phyloP scores from a whole-genome alignment of 805 yeast genomes.

The Candida endomychidarum region DNA sequence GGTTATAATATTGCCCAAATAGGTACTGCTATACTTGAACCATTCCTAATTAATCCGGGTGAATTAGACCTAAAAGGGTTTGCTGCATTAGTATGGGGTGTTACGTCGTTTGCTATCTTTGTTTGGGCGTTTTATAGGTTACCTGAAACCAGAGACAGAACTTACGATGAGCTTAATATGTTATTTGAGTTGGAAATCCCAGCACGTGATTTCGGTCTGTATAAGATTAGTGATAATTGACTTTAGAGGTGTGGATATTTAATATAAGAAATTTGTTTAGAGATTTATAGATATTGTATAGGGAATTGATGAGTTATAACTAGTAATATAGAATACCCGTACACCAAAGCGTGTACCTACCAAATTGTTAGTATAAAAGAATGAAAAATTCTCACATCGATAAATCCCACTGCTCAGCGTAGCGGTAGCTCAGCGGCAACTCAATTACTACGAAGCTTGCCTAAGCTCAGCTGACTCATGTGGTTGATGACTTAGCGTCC shows the following conservation, averaged over 20 bases:
- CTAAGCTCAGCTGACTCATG: no score
- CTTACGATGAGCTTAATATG: slow-evolving; percentile 55
- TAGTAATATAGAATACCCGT: no score
- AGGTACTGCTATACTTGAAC: slow-evolving; percentile 24
- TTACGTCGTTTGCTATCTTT: slow-evolving; percentile 22
- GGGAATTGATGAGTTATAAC: no score
- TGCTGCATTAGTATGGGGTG: slow-evolving; percentile 41
- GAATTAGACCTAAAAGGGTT: slow-evolving; percentile 43
- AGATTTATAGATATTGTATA: no score
- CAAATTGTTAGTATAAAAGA: no score
- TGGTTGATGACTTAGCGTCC: no score
- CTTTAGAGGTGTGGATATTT: no score
- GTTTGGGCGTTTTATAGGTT: slow-evolving; percentile 47
- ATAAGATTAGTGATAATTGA: not conserved
- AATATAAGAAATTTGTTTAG: no score
- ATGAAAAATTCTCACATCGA: not conserved
- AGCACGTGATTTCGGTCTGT: slow-evolving; percentile 28
- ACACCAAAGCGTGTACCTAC: no score
- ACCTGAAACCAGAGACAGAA: slow-evolving; percentile 57
- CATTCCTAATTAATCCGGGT: slow-evolving; percentile 35
- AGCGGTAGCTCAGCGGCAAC: no score
- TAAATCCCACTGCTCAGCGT: no score
- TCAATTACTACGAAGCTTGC: no score
- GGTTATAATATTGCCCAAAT: slow-evolving; percentile 29
- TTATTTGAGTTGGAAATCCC: slow-evolving; percentile 38